Evolutionary conservation across 2,329 filamentous ascomycete species (phyloP), one percentile per base, ranked within the genome.

Genomic region (Microthyrium microscopicum): DNA sequence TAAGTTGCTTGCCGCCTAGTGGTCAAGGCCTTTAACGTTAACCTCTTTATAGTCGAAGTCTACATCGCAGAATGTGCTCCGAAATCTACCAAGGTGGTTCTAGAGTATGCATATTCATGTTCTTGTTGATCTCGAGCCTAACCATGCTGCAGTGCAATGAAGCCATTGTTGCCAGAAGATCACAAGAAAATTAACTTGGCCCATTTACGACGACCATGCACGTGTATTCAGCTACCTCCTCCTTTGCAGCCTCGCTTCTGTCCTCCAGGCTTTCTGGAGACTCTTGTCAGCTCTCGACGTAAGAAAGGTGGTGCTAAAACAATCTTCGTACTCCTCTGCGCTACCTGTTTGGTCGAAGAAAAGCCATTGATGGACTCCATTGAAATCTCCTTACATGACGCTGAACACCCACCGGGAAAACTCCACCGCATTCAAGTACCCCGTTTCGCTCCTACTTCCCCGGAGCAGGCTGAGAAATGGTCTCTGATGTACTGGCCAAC

Each of bases 401-500:
- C n/a, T 16, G 27, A 12, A 9, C 11, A 16, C 27, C 9, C n/a
- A n/a, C n/a, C n/a, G n/a, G n/a, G n/a, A n/a, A n/a, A n/a, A 9
- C 18, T 35, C 7, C 25, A 29, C n/a, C 29, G 21, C 35, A 69
- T 82, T 35, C 68, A 72, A 0, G 75, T 89, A 9, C 82, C 82
- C 5, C 60, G 77, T 18, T 59, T 82, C 28, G 67, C 80, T 17
- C 82, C 82, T 2, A 83, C 76, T 4, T 85, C 78, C 3, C 69
- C 76, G 43, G 64, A 76, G 25, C 79, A 87, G 52, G 79, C 82
- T 6, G 69, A 68, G 18, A 60, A 70, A 49, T 89, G 80, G 80
- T 77, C 73, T 18, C 61, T 68, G 21, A 66, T 75, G 44, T 87
- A 82, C 52, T 91, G 82, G 82, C 82, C 82, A 9, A 78, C 76